Evolutionary conservation across 768 basidiomycete species (phyloP), one percentile per base, ranked within the genome.

Genomic region (Russula earlei): DNA sequence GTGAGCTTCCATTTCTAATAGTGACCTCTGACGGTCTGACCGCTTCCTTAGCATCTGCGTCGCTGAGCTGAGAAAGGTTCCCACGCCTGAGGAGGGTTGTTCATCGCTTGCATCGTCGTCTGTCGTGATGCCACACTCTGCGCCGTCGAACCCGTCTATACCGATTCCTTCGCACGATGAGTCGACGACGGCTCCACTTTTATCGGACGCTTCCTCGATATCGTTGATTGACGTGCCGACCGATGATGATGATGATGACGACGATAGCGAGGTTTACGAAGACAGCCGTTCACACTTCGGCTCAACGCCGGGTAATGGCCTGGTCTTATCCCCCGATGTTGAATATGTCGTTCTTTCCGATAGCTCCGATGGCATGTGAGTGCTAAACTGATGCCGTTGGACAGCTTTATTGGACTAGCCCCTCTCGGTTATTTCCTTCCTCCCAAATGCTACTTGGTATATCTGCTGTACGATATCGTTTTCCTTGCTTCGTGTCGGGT

Each of bases 321-420:
- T 37, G 17, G 24, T 52, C 38, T 45, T 49, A 11, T 49, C 60
- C 14, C 67, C 60, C 7, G 69, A 74, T 6, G 67, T 77, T 60
- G 85, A 87, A 58, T 89, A 85, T 64, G 84, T 87, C 14, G 73
- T 89, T 54, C 67, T 88, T 55, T 88, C 85, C 60, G 87, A 87
- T 64, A 82, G 81, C 58, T 74, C 72, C 33, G 80, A 77, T 38
- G 78, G 79, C 31, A 69, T 63, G n/a, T 62, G 29, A 45, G 19
- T 11, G 14, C 24, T 34, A 41, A 45, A 14, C 17, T 19, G 5
- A 19, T 10, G 33, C 19, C 20, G 2, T 29, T 44, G 17, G 53
- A 20, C 25, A 25, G 15, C 24, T 24, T 22, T 27, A 44, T 34
- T 20, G 46, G 46, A 46, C 44, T 17, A 43, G 8, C 11, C 8